Conservation (phyloP, 75 land plant genomes). For the Picea glauca region DNA sequence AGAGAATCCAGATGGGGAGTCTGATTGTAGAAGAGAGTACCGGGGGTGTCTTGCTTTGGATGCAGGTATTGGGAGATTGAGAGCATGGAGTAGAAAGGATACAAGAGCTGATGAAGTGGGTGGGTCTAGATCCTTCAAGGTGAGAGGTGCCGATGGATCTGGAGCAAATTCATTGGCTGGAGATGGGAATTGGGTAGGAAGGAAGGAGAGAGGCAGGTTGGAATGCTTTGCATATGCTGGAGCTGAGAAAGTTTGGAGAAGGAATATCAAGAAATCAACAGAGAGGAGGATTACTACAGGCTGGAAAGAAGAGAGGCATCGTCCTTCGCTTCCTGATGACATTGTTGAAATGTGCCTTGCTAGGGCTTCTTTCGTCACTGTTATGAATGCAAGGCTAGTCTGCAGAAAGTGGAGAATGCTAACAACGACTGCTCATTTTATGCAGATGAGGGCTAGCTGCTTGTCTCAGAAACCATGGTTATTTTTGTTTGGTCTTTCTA, state of each 20-base stretch:
- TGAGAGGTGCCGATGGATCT: background rate
- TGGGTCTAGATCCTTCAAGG: background rate
- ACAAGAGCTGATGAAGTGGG: constrained; percentile 11
- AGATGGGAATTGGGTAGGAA: constrained; percentile 1
- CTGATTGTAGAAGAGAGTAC: constrained; percentile 1
- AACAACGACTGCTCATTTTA: constrained; percentile 48
- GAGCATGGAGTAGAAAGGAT: constrained; percentile 28
- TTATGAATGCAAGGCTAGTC: constrained; percentile 66
- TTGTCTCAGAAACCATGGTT: constrained; percentile 61
- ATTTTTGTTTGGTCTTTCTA: constrained; percentile 68
- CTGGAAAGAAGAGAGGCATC: constrained; percentile 18
- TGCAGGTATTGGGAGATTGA: constrained; percentile 4
- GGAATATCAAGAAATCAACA: constrained; percentile 25
- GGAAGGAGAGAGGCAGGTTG: constrained; percentile 27
- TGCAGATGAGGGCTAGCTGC: constrained; percentile 47
- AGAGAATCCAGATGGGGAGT: background rate
- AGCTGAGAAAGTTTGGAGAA: constrained; percentile 42
- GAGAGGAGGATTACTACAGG: background rate
- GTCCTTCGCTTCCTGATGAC: constrained; percentile 64
- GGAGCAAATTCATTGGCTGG: background rate
- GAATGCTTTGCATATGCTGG: constrained; percentile 56
- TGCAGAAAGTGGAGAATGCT: constrained; percentile 77
- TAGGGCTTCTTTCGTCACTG: constrained; percentile 45
- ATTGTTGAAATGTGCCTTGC: constrained; percentile 76
- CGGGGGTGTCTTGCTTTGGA: constrained; percentile 10